Conservation (phyloP, 768 basidiomycete species). For the Mycena kentingensis region DNA sequence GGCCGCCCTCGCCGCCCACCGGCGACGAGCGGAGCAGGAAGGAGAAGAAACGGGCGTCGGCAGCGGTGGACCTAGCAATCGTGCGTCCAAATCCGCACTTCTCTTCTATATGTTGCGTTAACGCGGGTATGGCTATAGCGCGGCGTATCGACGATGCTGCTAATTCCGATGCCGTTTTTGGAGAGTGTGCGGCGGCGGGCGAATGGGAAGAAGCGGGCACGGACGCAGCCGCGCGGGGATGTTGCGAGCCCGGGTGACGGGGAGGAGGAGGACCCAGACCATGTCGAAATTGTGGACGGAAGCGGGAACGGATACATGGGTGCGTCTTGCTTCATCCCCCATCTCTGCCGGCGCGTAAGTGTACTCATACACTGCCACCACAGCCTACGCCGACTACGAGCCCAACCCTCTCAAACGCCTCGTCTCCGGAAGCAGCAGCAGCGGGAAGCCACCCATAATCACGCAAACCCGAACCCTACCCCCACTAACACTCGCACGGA, state of each 20-base stretch:
- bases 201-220: neutral
- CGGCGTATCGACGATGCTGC: neutral
- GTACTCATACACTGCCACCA: neutral
- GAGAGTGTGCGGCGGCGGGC: neutral
- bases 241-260: neutral
- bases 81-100: no score
- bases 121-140: no score
- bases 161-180: neutral
- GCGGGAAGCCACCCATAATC: no score
- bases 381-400: neutral
- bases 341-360: neutral
- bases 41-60: no score
- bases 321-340: neutral
- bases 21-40: no score
- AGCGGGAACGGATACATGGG: neutral
- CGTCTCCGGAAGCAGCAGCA: no score
- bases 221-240: neutral
- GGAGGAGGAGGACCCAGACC: neutral
- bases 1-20: no score
- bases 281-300: neutral
- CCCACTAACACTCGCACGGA: no score
- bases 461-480: no score
- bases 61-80: no score
- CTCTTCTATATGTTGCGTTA: no score
- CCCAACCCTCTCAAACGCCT: neutral